A percentile compares a stretch with the other conserved stretches of the same genome.
phyloP scores from a whole-genome alignment of 306 rosid genomes.

The Clitoria ternatea region DNA sequence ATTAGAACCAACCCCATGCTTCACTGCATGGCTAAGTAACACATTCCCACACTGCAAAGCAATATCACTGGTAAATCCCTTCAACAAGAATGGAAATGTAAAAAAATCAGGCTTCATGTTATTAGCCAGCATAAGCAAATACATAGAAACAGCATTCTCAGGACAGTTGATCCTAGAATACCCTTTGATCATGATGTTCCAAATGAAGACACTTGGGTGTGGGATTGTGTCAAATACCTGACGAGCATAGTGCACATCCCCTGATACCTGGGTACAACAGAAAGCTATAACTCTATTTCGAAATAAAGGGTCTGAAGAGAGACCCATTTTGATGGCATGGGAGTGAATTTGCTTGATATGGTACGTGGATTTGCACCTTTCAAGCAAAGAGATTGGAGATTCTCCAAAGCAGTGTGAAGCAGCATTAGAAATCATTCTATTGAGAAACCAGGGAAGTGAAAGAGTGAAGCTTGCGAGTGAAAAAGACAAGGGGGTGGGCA shows the following conservation, averaged over 20 bases:
- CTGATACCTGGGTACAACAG: conserved; percentile 44
- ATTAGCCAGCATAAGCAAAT: conserved; percentile 51
- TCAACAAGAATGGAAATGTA: conserved; percentile 74
- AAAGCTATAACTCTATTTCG: conserved; percentile 41
- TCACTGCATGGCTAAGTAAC: conserved; percentile 62
- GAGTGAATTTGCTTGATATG: conserved; percentile 73
- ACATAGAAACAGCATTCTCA: conserved; percentile 48
- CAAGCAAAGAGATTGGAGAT: conserved; percentile 33
- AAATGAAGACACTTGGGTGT: conserved; percentile 55
- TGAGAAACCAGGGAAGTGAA: conserved; percentile 19
- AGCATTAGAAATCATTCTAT: conserved; percentile 35
- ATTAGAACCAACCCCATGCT: conserved; percentile 60
- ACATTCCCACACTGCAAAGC: conserved; percentile 49
- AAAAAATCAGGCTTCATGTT: conserved; percentile 53
- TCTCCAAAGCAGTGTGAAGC: conserved; percentile 22
- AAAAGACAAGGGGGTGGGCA: conserved; percentile 17
- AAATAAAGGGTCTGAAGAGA: conserved; percentile 33
- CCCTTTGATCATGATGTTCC: conserved; percentile 80
- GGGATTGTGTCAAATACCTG: conserved; percentile 60
- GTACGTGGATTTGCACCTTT: conserved; percentile 56
- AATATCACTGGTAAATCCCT: conserved; percentile 43
- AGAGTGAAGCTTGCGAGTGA: conserved; percentile 25
- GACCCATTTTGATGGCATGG: conserved; percentile 48
- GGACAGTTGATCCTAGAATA: conserved; percentile 52
- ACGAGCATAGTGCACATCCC: conserved; percentile 59